phyloP scores from a whole-genome alignment of 129 eudicot genomes.

The Glebionis coronaria region DNA sequence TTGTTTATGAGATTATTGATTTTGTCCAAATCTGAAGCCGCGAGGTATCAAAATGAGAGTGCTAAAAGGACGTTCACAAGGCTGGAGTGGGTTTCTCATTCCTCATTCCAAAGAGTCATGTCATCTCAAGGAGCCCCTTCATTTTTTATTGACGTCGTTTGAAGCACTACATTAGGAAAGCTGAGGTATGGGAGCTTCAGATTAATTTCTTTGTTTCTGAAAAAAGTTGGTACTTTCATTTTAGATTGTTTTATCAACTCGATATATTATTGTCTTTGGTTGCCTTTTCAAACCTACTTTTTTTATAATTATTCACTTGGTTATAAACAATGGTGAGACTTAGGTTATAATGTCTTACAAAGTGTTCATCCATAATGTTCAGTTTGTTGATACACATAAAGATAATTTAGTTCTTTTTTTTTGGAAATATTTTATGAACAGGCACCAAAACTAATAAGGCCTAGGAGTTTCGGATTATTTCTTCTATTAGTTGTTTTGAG shows the following conservation, averaged over 20 bases:
- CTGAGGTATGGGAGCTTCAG: conserved; percentile 58
- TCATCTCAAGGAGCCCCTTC: conserved; percentile 68
- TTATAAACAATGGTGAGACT: too few species aligned
- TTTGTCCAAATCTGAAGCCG: conserved; percentile 38
- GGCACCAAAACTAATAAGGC: too few species aligned
- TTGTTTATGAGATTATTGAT: neutral
- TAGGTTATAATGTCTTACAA: too few species aligned
- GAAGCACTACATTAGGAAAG: conserved; percentile 63
- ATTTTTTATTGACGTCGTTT: conserved; percentile 77
- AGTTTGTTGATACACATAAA: too few species aligned
- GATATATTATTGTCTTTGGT: neutral
- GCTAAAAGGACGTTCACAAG: conserved; percentile 67
- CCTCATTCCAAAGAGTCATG: conserved; percentile 67
- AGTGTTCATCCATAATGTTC: too few species aligned
- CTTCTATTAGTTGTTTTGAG: too few species aligned
- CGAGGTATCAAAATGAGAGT: conserved; percentile 53
- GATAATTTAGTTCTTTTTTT: too few species aligned
- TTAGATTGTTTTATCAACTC: conserved; percentile 8
- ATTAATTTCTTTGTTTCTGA: conserved; percentile 1
- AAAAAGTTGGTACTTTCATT: neutral
- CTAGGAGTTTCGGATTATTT: neutral
- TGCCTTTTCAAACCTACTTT: too few species aligned
- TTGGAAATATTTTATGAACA: too few species aligned
- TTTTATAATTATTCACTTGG: too few species aligned
- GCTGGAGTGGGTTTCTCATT: conserved; percentile 68